A percentile compares a stretch with the other conserved stretches of the same genome.
These are phyloP conservation scores for Blastocrithidia nonstop DNA, from an alignment of 208 protist genomes.

Conservation along the genomic window DNA sequence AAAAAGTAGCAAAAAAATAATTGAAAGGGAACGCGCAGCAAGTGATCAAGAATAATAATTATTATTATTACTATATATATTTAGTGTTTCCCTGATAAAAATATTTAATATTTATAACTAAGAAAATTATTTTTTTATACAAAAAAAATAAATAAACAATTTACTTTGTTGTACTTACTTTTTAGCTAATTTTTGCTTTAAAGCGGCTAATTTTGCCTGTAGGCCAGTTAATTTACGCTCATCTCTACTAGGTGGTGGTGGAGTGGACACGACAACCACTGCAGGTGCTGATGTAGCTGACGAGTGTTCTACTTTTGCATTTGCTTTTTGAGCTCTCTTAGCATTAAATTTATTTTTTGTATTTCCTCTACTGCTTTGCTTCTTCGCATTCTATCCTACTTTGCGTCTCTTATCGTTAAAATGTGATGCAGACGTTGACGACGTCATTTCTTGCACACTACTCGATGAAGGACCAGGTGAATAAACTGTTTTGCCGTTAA, in stretches of 20 bases:
- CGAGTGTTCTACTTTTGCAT: background rate
- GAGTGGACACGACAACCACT: slow-evolving; percentile 5
- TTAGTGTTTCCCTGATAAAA: background rate
- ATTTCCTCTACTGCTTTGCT: background rate
- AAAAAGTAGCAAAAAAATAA: too few relatives aligned
- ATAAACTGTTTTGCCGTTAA: too few relatives aligned
- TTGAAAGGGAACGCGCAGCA: too few relatives aligned
- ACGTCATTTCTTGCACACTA: too few relatives aligned
- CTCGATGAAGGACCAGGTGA: too few relatives aligned
- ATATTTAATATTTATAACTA: background rate
- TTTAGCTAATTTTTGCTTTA: slow-evolving; percentile 71
- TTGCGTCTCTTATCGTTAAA: too few relatives aligned
- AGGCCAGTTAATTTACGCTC: slow-evolving; percentile 68
- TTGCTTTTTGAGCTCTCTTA: background rate
- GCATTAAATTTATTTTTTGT: background rate
- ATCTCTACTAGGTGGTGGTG: slow-evolving; percentile 40
- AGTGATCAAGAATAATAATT: too few relatives aligned
- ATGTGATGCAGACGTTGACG: background rate
- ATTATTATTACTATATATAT: background rate
- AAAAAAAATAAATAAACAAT: background rate
- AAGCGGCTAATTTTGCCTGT: slow-evolving; percentile 61
- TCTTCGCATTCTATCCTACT: slow-evolving; percentile 3
- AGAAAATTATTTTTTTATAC: background rate
- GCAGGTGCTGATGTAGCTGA: slow-evolving; percentile 2
- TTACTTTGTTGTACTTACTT: slow-evolving; percentile 6